Evolutionary conservation across 495 filamentous ascomycete species (phyloP).

Genomic region (Durotheca rogersii): DNA sequence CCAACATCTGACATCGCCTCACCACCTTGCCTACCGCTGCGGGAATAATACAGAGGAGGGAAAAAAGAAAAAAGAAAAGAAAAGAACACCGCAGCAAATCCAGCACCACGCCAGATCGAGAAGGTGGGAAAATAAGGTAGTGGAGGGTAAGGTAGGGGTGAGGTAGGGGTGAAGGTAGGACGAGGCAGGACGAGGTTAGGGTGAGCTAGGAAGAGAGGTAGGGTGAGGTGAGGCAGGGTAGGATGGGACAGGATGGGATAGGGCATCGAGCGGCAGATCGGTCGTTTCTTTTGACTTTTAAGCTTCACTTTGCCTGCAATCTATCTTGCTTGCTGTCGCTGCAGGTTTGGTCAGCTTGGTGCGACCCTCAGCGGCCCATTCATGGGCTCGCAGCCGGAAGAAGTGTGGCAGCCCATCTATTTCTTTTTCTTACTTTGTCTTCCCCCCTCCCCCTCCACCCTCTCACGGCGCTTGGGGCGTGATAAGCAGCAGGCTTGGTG

Average conservation of each 20-base stretch:
- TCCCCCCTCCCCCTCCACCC: too few species aligned
- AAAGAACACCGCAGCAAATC: slow-evolving; percentile 5
- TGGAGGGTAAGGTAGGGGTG: background rate
- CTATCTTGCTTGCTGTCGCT: slow-evolving; percentile 33
- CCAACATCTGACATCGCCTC: background rate
- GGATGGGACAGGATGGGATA: background rate
- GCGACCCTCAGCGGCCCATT: slow-evolving; percentile 16
- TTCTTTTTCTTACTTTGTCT: slow-evolving; percentile 5
- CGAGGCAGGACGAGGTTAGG: background rate
- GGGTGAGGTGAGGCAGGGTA: slow-evolving; percentile 6
- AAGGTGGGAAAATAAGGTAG: slow-evolving; percentile 24
- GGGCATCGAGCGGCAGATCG: slow-evolving; percentile 15
- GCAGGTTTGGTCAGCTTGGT: slow-evolving; percentile 27
- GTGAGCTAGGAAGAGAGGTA: slow-evolving; percentile 17
- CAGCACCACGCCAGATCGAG: slow-evolving; percentile 12
- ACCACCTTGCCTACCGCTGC: slow-evolving; percentile 11
- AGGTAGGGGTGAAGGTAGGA: slow-evolving; percentile 22
- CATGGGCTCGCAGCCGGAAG: slow-evolving; percentile 7
- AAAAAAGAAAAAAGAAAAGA: slow-evolving; percentile 2
- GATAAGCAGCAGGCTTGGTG: slow-evolving; percentile 23
- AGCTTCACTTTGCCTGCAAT: slow-evolving; percentile 32
- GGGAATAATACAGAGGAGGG: slow-evolving; percentile 12
- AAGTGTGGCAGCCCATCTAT: slow-evolving; percentile 23
- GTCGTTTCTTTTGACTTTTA: slow-evolving; percentile 36
- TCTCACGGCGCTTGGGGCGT: slow-evolving; percentile 25